phyloP scores from a whole-genome alignment of 768 basidiomycete genomes.

The Phaffia tasmanica region DNA sequence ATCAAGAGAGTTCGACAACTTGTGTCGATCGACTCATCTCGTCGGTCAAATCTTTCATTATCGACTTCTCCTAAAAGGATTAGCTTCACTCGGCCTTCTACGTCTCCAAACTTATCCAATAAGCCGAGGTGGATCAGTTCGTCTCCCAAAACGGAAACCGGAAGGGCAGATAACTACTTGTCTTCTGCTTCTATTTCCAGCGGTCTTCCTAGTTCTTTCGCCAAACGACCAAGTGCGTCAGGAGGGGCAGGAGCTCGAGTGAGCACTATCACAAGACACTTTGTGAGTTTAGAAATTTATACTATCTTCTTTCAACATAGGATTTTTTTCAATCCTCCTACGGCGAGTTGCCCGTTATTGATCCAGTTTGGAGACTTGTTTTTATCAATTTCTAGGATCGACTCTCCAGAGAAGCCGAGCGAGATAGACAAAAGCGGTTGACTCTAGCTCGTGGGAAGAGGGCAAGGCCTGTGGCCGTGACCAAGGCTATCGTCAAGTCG shows the following conservation, averaged over 20 bases:
- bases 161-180: not conserved
- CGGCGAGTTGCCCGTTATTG: too few relatives aligned
- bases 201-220: not conserved
- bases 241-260: constrained; percentile 51
- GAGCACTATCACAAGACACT: constrained; percentile 77
- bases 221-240: constrained; percentile 25
- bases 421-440: constrained; percentile 49
- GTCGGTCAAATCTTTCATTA: not conserved
- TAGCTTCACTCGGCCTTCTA: not conserved
- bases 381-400: constrained; percentile 44
- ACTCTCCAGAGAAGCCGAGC: constrained; percentile 52
- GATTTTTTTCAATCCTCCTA: not conserved
- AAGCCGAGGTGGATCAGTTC: not conserved
- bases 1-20: not conserved
- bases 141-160: not conserved
- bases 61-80: not conserved
- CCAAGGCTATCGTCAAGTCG: constrained; percentile 76
- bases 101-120: too few relatives aligned
- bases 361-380: not conserved
- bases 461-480: constrained; percentile 79
- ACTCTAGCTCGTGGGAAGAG: constrained; percentile 75
- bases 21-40: not conserved
- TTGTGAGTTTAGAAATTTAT: constrained; percentile 32
- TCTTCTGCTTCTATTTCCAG: not conserved
- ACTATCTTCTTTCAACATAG: not conserved